phyloP scores from a whole-genome alignment of 768 basidiomycete genomes.

The Lactifluus pinguis region DNA sequence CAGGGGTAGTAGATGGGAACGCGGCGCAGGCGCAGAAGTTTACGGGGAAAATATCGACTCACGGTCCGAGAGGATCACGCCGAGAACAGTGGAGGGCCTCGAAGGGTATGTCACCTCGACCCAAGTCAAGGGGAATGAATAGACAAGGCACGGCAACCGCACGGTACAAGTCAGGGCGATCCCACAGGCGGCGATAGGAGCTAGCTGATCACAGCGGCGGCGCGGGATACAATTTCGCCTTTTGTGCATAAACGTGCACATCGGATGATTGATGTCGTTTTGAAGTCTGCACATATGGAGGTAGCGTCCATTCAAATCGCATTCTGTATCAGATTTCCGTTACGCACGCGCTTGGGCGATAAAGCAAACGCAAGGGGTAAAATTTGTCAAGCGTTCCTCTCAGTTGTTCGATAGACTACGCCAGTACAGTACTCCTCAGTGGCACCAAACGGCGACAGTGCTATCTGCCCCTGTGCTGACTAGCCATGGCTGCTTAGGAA shows the following conservation, averaged over 20 bases:
- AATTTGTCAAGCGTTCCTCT: neutral
- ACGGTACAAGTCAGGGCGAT: conserved; percentile 57
- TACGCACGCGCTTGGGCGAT: conserved; percentile 27
- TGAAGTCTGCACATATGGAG: conserved; percentile 3
- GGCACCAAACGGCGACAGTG: conserved; percentile 80
- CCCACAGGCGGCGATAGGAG: conserved; percentile 57
- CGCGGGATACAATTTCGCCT: neutral
- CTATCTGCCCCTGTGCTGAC: conserved; percentile 92
- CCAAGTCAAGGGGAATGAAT: conserved; percentile 49
- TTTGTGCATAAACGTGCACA: neutral
- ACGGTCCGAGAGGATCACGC: conserved; percentile 68
- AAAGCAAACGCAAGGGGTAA: neutral
- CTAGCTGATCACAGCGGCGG: neutral
- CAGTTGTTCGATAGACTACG: neutral
- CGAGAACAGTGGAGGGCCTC: conserved; percentile 76
- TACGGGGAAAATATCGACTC: conserved; percentile 55
- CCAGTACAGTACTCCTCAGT: conserved; percentile 29
- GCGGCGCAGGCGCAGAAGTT: conserved; percentile 21
- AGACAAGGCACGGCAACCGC: conserved; percentile 55
- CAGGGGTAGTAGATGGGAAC: conserved; percentile 48
- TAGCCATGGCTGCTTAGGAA: conserved; percentile 84
- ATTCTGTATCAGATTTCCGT: conserved; percentile 10
- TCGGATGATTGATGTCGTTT: neutral
- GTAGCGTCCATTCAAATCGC: neutral
- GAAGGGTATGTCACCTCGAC: conserved; percentile 57